Evolutionary conservation across 257 asterid species (phyloP).

Genomic region (Coffea eugenioides): DNA sequence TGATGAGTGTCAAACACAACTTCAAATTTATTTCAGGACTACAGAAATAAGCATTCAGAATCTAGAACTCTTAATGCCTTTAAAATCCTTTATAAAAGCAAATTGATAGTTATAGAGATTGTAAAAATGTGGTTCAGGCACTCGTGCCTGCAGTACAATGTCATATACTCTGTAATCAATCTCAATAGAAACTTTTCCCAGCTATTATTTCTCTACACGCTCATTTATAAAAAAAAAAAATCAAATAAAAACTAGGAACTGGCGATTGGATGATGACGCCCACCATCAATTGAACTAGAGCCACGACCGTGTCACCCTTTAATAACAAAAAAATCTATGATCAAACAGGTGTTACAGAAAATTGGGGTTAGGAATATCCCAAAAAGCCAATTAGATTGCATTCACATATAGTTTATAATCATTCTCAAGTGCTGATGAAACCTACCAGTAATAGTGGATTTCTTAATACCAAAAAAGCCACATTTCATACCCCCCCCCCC

Average conservation of each 20-base stretch:
- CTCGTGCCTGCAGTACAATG: neutral
- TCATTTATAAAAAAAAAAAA: neutral
- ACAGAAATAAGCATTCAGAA: neutral
- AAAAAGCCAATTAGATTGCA: neutral
- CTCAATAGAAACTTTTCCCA: neutral
- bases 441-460: neutral
- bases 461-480: neutral
- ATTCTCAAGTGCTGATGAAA: neutral
- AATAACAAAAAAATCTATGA: neutral
- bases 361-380: neutral
- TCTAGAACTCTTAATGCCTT: neutral
- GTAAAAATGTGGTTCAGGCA: neutral
- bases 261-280: neutral
- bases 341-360: neutral
- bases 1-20: neutral
- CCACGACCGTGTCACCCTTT: neutral
- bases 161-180: neutral
- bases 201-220: neutral
- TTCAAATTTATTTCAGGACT: neutral
- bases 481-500: neutral
- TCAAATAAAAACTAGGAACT: neutral
- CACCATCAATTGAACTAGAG: neutral
- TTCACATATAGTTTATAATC: neutral
- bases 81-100: neutral
- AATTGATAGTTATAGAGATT: neutral